These are phyloP conservation scores for Striga hermonthica DNA, from an alignment of 305 asterid genomes.

Conservation along the genomic window DNA sequence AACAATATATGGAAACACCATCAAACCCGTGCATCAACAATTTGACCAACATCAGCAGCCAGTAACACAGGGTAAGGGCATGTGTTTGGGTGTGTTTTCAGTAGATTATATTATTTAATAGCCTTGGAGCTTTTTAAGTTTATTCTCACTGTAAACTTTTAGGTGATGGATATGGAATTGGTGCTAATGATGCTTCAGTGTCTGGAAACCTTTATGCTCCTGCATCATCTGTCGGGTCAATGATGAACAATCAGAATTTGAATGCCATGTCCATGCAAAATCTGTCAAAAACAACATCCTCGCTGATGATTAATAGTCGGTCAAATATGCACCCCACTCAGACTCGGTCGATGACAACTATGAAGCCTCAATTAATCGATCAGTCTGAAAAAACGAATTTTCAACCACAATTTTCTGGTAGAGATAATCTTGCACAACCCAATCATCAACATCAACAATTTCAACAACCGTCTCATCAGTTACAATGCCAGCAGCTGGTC, in stretches of 20 bases:
- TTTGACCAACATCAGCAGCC: conserved; percentile 67
- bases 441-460: conserved; percentile 48
- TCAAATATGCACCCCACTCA: conserved; percentile 48
- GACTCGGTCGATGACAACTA: conserved; percentile 49
- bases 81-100: background rate
- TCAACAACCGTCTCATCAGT: conserved; percentile 57
- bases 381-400: conserved; percentile 54
- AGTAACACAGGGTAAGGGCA: conserved; percentile 50
- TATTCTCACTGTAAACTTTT: conserved; percentile 33
- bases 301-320: conserved; percentile 52
- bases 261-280: conserved; percentile 56
- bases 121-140: background rate
- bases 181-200: conserved; percentile 54
- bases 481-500: conserved; percentile 55
- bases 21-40: conserved; percentile 52
- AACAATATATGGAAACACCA: conserved; percentile 53
- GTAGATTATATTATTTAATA: no score
- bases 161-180: conserved; percentile 76
- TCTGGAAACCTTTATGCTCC: conserved; percentile 64
- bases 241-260: conserved; percentile 56
- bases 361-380: conserved; percentile 53
- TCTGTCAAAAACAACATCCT: conserved; percentile 53
- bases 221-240: conserved; percentile 49
- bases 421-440: conserved; percentile 58
- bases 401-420: conserved; percentile 54